Evolutionary conservation across 2,329 filamentous ascomycete species (phyloP).

Genomic region (Stagonosporopsis rhizophila): DNA sequence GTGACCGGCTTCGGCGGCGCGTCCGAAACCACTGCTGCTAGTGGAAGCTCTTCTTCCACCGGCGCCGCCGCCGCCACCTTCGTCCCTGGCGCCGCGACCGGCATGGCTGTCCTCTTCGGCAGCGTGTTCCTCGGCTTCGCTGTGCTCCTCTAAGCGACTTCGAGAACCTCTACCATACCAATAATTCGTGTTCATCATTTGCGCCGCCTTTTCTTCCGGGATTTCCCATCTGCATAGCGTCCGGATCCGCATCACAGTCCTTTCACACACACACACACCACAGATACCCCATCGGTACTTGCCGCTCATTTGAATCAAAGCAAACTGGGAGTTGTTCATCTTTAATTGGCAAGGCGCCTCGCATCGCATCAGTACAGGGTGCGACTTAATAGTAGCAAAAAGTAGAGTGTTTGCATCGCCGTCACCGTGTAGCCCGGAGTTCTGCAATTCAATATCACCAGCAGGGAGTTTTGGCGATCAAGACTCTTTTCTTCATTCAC

Average conservation of each 20-base stretch:
- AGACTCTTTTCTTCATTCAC: background rate
- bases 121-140: conserved; percentile 66
- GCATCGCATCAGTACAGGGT: background rate
- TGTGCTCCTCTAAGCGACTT: conserved; percentile 39
- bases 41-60: conserved; percentile 8
- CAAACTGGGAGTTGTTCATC: conserved; percentile 6
- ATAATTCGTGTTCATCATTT: background rate
- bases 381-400: conserved; percentile 10
- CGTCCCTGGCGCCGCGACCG: conserved; percentile 63
- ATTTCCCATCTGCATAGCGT: conserved; percentile 23
- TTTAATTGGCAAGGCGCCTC: conserved; percentile 21
- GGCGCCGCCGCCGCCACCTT: conserved; percentile 53
- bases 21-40: conserved; percentile 20
- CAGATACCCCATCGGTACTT: conserved; percentile 23
- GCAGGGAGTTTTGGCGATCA: conserved; percentile 13
- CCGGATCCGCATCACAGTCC: conserved; percentile 20
- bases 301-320: conserved; percentile 18
- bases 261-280: conserved; percentile 13
- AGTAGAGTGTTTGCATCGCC: conserved; percentile 11
- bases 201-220: conserved; percentile 7
- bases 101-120: conserved; percentile 61
- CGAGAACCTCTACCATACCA: too few species aligned
- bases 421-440: conserved; percentile 17
- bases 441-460: conserved; percentile 3
- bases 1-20: conserved; percentile 42